Conservation (phyloP, 176 grass and related monocot species). For the Triticum turgidum region DNA sequence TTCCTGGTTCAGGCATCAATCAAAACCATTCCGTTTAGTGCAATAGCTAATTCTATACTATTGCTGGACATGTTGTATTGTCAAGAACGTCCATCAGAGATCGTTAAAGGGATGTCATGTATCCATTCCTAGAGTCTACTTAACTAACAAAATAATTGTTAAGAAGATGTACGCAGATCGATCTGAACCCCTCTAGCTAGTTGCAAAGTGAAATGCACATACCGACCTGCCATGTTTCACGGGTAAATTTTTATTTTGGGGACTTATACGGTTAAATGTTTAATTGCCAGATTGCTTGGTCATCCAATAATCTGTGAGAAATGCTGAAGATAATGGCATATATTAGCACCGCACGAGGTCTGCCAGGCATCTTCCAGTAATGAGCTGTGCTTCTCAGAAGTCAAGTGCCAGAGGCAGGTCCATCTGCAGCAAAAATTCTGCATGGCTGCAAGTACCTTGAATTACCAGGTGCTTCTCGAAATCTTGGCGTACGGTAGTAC, state of each 20-base stretch:
- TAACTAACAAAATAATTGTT: not conserved
- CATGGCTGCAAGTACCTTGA: slow-evolving; percentile 26
- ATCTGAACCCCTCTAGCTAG: not conserved
- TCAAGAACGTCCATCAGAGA: too few species aligned
- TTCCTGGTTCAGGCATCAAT: too few species aligned
- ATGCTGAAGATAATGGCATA: not conserved
- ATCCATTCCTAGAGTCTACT: not conserved
- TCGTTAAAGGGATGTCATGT: not conserved
- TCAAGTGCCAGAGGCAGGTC: not conserved
- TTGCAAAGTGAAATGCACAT: not conserved
- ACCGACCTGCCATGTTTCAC: not conserved
- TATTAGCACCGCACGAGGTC: slow-evolving; percentile 1
- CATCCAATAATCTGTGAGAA: not conserved
- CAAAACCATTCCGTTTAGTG: too few species aligned
- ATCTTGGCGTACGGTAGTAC: not conserved
- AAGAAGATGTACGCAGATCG: not conserved
- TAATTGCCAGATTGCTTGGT: not conserved
- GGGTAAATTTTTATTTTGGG: not conserved
- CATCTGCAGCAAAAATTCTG: not conserved
- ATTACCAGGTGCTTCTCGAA: not conserved
- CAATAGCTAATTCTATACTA: too few species aligned
- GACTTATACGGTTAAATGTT: not conserved
- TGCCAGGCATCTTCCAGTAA: not conserved
- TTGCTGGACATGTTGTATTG: too few species aligned
- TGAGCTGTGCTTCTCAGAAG: slow-evolving; percentile 36